phyloP scores from a whole-genome alignment of 352 stramenopile species.

The Phytophthora palmivora region DNA sequence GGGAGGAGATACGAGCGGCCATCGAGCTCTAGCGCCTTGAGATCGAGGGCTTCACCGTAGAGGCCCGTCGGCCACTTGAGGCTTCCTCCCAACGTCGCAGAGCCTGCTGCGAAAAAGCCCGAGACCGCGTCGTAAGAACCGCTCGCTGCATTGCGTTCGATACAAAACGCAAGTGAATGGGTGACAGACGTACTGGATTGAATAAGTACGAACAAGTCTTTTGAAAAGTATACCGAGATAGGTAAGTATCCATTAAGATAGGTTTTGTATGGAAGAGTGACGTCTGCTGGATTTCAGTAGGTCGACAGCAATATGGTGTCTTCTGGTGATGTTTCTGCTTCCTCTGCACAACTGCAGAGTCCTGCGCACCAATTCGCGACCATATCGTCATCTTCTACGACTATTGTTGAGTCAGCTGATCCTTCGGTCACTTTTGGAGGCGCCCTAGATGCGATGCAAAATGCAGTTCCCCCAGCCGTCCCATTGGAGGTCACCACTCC shows the following conservation, averaged over 20 bases:
- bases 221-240: slow-evolving; percentile 8
- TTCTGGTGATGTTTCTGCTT: neutral
- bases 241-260: slow-evolving; percentile 24
- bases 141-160: slow-evolving; percentile 43
- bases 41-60: slow-evolving; percentile 31
- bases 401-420: slow-evolving; percentile 4
- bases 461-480: slow-evolving; percentile 4
- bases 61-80: slow-evolving; percentile 39
- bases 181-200: no score
- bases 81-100: slow-evolving; percentile 53
- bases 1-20: slow-evolving; percentile 78
- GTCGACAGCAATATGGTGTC: slow-evolving; percentile 15
- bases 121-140: slow-evolving; percentile 33
- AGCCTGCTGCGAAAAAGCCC: slow-evolving; percentile 72
- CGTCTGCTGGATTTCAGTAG: slow-evolving; percentile 16
- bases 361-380: neutral
- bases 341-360: slow-evolving; percentile 7
- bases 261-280: slow-evolving; percentile 24
- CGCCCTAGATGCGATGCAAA: slow-evolving; percentile 11
- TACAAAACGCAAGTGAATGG: slow-evolving; percentile 13
- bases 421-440: neutral
- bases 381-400: neutral
- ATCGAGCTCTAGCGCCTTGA: slow-evolving; percentile 54
- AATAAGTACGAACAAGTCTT: slow-evolving; percentile 7
- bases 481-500: slow-evolving; percentile 7